Conservation (phyloP, 1,284 basidiomycete species). For the Erythrobasidium hasegawianum region DNA sequence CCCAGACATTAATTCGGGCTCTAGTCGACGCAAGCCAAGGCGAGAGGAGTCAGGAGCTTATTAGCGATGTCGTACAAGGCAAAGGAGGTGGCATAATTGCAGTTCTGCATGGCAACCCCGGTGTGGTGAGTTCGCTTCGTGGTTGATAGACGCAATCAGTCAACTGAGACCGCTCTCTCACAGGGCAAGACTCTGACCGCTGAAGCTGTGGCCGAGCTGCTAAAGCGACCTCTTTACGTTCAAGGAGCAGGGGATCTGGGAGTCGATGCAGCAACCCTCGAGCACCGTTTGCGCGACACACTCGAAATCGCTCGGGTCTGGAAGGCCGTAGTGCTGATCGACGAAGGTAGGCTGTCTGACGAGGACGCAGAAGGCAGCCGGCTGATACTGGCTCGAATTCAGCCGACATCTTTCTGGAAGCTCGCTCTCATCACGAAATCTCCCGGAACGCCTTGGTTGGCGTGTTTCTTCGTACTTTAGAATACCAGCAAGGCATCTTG, state of each 20-base stretch:
- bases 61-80: constrained; percentile 34
- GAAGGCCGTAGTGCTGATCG: constrained; percentile 41
- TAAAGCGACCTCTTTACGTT: too few relatives aligned
- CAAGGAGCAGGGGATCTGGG: too few relatives aligned
- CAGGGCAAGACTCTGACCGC: too few relatives aligned
- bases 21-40: constrained; percentile 25
- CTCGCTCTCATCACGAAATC: constrained; percentile 22
- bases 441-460: constrained; percentile 61
- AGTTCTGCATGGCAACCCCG: constrained; percentile 28
- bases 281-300: constrained; percentile 53
- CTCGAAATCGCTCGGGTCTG: constrained; percentile 49
- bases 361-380: constrained; percentile 31
- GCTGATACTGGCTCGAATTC: not conserved
- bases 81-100: constrained; percentile 38
- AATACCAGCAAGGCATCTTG: constrained; percentile 63
- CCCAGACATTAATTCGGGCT: constrained; percentile 2
- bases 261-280: constrained; percentile 35
- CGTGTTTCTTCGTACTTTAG: constrained; percentile 58
- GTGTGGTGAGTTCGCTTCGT: not conserved
- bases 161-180: too few relatives aligned
- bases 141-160: too few relatives aligned
- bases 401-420: not conserved
- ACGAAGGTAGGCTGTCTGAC: constrained; percentile 41
- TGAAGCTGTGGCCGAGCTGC: too few relatives aligned
- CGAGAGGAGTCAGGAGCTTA: not conserved